Percentiles rank a stretch among this genome's conserved stretches.
These are phyloP conservation scores for Sabuloglossum arenarium DNA, from an alignment of 495 filamentous ascomycete species.

Conservation along the genomic window DNA sequence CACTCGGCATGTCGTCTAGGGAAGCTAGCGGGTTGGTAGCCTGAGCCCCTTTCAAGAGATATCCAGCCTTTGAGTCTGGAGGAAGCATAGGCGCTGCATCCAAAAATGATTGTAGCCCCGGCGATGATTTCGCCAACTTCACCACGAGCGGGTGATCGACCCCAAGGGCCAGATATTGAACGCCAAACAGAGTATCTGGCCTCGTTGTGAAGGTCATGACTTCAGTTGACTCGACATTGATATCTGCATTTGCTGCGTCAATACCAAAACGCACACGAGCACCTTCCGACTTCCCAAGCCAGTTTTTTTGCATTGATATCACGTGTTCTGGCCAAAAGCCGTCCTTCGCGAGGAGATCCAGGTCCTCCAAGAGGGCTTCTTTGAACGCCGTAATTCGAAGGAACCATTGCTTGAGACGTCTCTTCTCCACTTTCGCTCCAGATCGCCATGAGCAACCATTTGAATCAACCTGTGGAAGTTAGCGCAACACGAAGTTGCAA, in stretches of 20 bases:
- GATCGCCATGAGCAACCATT: conserved; percentile 75
- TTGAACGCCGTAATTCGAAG: conserved; percentile 63
- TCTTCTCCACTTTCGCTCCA: conserved; percentile 65
- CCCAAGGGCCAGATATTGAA: conserved; percentile 67
- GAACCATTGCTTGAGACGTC: conserved; percentile 74
- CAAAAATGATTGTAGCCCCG: conserved; percentile 43
- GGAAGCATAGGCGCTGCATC: conserved; percentile 36
- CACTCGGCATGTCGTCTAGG: conserved; percentile 27
- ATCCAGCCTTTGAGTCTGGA: conserved; percentile 55
- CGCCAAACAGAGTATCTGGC: conserved; percentile 65
- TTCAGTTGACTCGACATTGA: conserved; percentile 8
- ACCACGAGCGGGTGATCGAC: conserved; percentile 49
- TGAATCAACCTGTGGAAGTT: conserved; percentile 35
- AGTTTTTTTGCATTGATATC: conserved; percentile 66
- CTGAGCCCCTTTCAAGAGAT: conserved; percentile 34
- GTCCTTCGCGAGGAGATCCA: conserved; percentile 39
- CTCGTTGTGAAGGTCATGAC: conserved; percentile 71
- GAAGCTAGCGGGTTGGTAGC: conserved; percentile 41
- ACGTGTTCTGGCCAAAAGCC: conserved; percentile 65
- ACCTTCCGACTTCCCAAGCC: conserved; percentile 62
- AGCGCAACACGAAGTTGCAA: not conserved
- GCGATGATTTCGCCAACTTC: conserved; percentile 33
- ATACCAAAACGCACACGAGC: conserved; percentile 51
- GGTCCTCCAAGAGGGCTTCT: conserved; percentile 48
- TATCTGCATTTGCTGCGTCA: conserved; percentile 12